phyloP scores from a whole-genome alignment of 2,329 filamentous ascomycete genomes.

The Ascomycota sp. region DNA sequence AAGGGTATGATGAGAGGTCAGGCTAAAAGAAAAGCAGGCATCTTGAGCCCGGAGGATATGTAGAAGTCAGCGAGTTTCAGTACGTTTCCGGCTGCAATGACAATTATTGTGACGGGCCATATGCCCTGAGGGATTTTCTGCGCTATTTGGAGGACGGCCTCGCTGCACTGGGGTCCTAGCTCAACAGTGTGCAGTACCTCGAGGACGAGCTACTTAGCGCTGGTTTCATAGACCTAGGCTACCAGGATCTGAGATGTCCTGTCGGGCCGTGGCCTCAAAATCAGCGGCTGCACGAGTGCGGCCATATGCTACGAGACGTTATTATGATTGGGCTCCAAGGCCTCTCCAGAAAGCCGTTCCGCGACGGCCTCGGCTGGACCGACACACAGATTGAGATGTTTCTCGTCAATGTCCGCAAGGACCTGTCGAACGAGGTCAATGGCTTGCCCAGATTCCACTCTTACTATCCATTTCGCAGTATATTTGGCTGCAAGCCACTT shows the following conservation, averaged over 20 bases:
- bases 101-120: conserved; percentile 19
- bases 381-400: conserved; percentile 21
- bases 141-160: conserved; percentile 20
- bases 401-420: conserved; percentile 19
- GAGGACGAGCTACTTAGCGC: conserved; percentile 15
- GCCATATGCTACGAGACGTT: conserved; percentile 22
- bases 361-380: conserved; percentile 19
- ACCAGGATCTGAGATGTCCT: conserved; percentile 24
- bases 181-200: conserved; percentile 17
- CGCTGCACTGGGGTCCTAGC: conserved; percentile 18
- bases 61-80: conserved; percentile 28
- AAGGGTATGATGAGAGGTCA: too few relatives aligned
- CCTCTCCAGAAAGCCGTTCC: conserved; percentile 16
- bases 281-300: conserved; percentile 21
- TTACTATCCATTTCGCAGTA: conserved; percentile 19
- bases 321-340: conserved; percentile 19
- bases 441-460: conserved; percentile 15
- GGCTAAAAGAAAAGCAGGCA: too few relatives aligned
- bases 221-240: conserved; percentile 20
- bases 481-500: conserved; percentile 18
- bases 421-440: conserved; percentile 13
- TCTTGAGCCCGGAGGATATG: conserved; percentile 28
- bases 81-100: conserved; percentile 23
- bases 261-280: conserved; percentile 26
- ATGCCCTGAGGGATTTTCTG: conserved; percentile 26